Evolutionary conservation across 1,139 yeast genomes (phyloP).

Genomic region (Yamadazyma epiphylla): DNA sequence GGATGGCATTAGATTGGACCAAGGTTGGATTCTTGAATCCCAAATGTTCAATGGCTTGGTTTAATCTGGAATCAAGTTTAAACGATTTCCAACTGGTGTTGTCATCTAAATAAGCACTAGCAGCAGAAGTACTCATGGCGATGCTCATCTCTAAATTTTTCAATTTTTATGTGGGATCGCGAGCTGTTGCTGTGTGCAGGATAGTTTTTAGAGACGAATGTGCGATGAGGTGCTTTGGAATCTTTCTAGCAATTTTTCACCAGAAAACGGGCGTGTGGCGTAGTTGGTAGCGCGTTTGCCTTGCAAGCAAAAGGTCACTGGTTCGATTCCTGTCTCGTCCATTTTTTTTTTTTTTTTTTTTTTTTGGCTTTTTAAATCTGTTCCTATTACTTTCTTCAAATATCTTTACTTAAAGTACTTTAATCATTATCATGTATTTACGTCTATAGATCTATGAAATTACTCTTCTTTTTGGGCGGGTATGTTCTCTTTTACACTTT

Average conservation of each 20-base stretch:
- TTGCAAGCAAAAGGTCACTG: constrained; percentile 66
- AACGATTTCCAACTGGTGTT: constrained; percentile 67
- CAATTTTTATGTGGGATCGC: constrained; percentile 1
- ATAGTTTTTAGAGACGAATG: too few relatives aligned
- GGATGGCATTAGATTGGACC: constrained; percentile 89
- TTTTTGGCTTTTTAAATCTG: too few relatives aligned
- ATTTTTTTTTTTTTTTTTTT: constrained; percentile 23
- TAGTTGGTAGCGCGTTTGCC: constrained; percentile 71
- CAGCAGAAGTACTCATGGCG: constrained; percentile 34
- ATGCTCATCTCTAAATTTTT: not conserved
- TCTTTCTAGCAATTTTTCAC: too few relatives aligned
- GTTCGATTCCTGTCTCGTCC: constrained; percentile 69
- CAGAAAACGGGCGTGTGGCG: constrained; percentile 64
- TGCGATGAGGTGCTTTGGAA: too few relatives aligned
- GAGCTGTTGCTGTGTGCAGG: not conserved
- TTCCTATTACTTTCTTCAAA: too few relatives aligned
- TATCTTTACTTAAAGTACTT: too few relatives aligned
- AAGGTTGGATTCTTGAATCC: constrained; percentile 86
- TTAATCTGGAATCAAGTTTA: constrained; percentile 72
- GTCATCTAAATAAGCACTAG: constrained; percentile 68
- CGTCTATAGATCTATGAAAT: not conserved
- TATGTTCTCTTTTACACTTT: not conserved
- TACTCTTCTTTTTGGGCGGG: not conserved
- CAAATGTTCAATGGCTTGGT: constrained; percentile 78
- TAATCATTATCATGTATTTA: not conserved